Conservation (phyloP, 495 filamentous ascomycete genomes). For the Entonaema liquescens region DNA sequence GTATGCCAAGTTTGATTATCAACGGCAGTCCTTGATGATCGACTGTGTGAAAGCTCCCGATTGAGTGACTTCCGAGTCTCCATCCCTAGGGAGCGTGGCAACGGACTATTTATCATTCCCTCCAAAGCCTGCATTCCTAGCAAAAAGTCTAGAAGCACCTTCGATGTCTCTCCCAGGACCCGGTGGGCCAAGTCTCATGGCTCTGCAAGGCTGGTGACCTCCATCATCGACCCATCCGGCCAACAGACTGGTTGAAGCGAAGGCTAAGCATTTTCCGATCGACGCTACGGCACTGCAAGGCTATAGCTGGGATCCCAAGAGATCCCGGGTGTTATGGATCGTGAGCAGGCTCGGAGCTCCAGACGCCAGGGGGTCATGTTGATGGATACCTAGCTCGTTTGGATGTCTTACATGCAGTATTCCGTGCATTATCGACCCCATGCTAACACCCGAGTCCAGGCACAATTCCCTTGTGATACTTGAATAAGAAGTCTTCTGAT, state of each 20-base stretch:
- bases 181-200: conserved; percentile 16
- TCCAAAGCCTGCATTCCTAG: conserved; percentile 15
- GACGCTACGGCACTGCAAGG: conserved; percentile 5
- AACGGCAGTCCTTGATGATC: neutral
- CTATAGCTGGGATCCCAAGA: neutral
- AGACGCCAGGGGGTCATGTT: neutral
- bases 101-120: conserved; percentile 34
- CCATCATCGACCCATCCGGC: conserved; percentile 4
- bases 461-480: neutral
- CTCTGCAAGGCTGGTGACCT: conserved; percentile 1
- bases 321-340: neutral
- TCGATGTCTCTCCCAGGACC: conserved; percentile 23
- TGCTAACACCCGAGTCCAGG: conserved; percentile 10
- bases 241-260: neutral
- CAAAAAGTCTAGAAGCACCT: conserved; percentile 12
- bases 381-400: neutral
- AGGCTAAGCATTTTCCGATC: conserved; percentile 18
- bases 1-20: conserved; percentile 4
- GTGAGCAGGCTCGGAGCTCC: neutral
- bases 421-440: conserved; percentile 19
- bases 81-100: neutral
- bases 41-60: neutral
- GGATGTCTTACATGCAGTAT: conserved; percentile 23
- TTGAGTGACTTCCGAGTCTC: neutral
- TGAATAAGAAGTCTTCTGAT: neutral